Percentiles rank a stretch among this genome's conserved stretches.
These are phyloP conservation scores for Spiraea crenata DNA, from an alignment of 331 rosid species.

Conservation along the genomic window DNA sequence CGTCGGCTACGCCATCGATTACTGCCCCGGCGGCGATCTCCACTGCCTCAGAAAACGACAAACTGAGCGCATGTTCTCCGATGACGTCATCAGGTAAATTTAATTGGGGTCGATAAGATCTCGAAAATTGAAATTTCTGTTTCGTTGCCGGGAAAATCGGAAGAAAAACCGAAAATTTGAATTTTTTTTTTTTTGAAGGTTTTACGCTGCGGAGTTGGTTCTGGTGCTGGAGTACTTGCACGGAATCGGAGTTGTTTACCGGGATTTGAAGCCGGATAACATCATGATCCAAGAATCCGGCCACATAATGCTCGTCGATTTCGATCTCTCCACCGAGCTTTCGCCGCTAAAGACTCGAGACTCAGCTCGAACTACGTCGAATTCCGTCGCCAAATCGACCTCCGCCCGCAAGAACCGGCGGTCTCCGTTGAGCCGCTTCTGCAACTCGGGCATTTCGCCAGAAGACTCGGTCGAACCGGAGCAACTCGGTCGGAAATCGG, in stretches of 20 bases:
- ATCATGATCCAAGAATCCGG: conserved; percentile 84
- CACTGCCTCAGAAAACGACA: conserved; percentile 66
- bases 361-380: conserved; percentile 10
- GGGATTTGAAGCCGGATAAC: conserved; percentile 95
- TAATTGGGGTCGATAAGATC: too few species aligned
- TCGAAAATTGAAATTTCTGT: background rate
- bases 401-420: background rate
- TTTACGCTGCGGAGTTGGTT: conserved; percentile 86
- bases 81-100: conserved; percentile 67
- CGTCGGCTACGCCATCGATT: conserved; percentile 76
- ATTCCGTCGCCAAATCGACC: conserved; percentile 26
- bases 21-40: conserved; percentile 83
- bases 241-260: conserved; percentile 63
- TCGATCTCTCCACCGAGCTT: conserved; percentile 79
- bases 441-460: conserved; percentile 52
- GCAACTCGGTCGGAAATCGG: background rate
- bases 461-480: conserved; percentile 22
- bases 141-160: background rate
- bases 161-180: background rate
- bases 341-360: conserved; percentile 32
- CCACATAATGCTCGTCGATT: conserved; percentile 91
- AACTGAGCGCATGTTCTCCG: conserved; percentile 82
- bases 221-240: conserved; percentile 81
- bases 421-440: conserved; percentile 37
- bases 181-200: conserved; percentile 39